Base-by-base conservation (phyloP, 495 filamentous ascomycete genomes). In the Parmelia sp. region DNA sequence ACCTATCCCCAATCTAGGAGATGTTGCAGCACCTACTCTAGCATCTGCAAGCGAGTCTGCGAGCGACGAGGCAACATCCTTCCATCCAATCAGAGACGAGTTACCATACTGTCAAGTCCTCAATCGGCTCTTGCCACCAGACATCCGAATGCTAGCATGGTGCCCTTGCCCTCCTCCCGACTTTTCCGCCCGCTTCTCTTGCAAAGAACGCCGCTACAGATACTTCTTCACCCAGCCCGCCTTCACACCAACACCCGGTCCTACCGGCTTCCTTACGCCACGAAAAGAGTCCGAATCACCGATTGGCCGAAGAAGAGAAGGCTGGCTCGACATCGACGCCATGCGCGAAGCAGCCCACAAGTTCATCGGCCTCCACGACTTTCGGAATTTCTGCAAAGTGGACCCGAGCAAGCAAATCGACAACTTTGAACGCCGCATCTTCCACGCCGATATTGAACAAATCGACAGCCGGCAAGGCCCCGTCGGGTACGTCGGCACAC, bases 151-250 rank as follows among this genome's bases (percentile, higher is more conserved):
- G 44, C 81, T 97, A 35, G 94, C 94, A 47, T 98, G 95, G 94
- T 96, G 92, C 72, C 91, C 92, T 6, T 76, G 82, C 59, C 90
- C 87, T 35, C 90, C 92, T 0, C 74, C 77, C 21, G 82, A 83
- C 61, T 98, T 98, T 74, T 90, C 90, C 60, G 93, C 94, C 19
- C 86, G 95, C n/a, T 96, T 96, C 78, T 90, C 87, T 60, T 98
- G 94, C 77, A 82, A 86, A 57, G 90, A 96, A 73, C 83, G 94
- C 56, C 86, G 86, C 62, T 98, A 98, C 74, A 83, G 87, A 47
- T 98, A 97, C 76, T 97, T 96, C 82, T 98, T 98, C 80, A 97
- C 93, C 12, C 88, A 96, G 69, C 95, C 94, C 0, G 88, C 88
- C 4, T 95, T 91, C 68, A 70, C 84, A 33, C 91, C 92, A 1